A percentile compares a stretch with the other conserved stretches of the same genome.
These are phyloP conservation scores for Arthrobotrys megalospora DNA, from an alignment of 2,329 filamentous ascomycete species.

Conservation along the genomic window DNA sequence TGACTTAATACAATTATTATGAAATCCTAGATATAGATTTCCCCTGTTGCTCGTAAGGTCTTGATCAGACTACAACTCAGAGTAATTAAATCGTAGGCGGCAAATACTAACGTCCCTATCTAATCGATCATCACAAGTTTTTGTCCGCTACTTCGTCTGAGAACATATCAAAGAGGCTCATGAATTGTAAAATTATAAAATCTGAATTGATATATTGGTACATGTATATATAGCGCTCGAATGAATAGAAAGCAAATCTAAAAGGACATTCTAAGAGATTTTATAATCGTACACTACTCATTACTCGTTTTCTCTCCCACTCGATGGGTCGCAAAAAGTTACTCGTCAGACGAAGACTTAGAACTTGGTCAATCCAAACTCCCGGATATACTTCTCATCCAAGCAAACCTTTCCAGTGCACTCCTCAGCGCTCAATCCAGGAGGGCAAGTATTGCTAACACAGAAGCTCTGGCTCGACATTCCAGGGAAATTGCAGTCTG, in stretches of 20 bases:
- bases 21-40: background rate
- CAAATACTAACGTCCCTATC: too few species aligned
- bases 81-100: too few species aligned
- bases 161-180: too few species aligned
- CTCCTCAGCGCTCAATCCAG: constrained; percentile 10
- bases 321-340: background rate
- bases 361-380: constrained; percentile 20
- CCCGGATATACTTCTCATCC: constrained; percentile 21
- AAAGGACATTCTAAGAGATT: background rate
- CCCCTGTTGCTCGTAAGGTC: background rate
- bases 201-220: background rate
- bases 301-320: background rate
- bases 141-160: too few species aligned
- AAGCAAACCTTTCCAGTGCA: constrained; percentile 40
- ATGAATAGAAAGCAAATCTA: background rate
- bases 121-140: too few species aligned
- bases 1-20: constrained; percentile 11
- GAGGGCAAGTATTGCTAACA: constrained; percentile 32
- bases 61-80: too few species aligned
- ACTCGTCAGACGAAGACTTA: background rate
- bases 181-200: background rate
- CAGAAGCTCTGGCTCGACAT: constrained; percentile 16
- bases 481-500: constrained; percentile 9
- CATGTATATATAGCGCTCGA: background rate
- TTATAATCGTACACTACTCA: constrained; percentile 10